These are phyloP conservation scores for Termitomyces sp. DNA, from an alignment of 768 basidiomycete species.

Conservation along the genomic window DNA sequence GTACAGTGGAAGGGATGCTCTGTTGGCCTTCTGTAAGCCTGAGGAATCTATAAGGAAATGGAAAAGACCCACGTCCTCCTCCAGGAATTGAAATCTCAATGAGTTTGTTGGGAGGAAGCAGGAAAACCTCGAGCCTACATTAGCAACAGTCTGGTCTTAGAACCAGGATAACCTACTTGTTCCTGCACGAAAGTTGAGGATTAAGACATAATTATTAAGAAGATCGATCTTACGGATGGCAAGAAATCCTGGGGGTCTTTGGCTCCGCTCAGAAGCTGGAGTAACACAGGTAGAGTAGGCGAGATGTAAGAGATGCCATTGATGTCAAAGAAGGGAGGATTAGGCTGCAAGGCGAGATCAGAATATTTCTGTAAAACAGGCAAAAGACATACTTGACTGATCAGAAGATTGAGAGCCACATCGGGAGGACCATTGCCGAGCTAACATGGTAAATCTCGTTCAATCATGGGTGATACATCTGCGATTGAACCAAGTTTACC, in stretches of 20 bases:
- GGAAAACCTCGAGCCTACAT: neutral
- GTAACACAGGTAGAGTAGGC: constrained; percentile 41
- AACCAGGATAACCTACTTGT: neutral
- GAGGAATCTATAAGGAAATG: too few species aligned
- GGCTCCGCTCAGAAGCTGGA: constrained; percentile 48
- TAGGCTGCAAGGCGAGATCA: constrained; percentile 13
- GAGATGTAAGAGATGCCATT: constrained; percentile 27
- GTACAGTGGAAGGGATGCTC: constrained; percentile 26
- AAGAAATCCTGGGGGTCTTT: constrained; percentile 33
- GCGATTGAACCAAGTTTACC: neutral
- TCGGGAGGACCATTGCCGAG: constrained; percentile 16
- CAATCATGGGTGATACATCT: too few species aligned
- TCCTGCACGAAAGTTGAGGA: constrained; percentile 1
- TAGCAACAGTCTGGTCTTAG: neutral
- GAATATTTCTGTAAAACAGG: neutral
- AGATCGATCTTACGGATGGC: constrained; percentile 21
- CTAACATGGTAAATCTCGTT: neutral
- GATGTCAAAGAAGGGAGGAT: constrained; percentile 25
- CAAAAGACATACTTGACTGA: neutral
- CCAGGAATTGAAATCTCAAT: constrained; percentile 22
- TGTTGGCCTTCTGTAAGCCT: neutral
- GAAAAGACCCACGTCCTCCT: constrained; percentile 19
- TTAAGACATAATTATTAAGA: neutral
- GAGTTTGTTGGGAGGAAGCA: constrained; percentile 4
- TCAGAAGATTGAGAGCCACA: neutral